Evolutionary conservation across 2,329 filamentous ascomycete species (phyloP).

Genomic region (Eurotiales sp.): DNA sequence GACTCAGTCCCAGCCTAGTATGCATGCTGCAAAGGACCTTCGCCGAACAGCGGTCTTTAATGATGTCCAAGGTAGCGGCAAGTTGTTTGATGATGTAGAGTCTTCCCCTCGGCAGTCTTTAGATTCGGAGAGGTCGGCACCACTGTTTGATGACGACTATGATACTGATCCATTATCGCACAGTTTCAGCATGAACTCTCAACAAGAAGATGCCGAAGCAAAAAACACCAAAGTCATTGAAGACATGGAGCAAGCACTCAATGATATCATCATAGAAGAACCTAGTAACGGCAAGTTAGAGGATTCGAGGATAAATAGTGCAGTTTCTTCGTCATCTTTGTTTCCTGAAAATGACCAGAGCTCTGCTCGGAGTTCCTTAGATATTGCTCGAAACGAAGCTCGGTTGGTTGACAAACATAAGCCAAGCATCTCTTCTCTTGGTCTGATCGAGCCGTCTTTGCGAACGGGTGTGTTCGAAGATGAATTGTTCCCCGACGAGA

Average conservation of each 20-base stretch:
- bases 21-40: slow-evolving; percentile 48
- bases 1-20: slow-evolving; percentile 45
- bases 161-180: slow-evolving; percentile 68
- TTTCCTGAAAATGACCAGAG: slow-evolving; percentile 56
- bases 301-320: slow-evolving; percentile 31
- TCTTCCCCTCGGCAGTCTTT: slow-evolving; percentile 61
- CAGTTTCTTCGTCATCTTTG: slow-evolving; percentile 43
- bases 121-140: slow-evolving; percentile 58
- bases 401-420: slow-evolving; percentile 55
- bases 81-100: slow-evolving; percentile 42
- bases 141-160: slow-evolving; percentile 78
- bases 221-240: slow-evolving; percentile 78
- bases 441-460: slow-evolving; percentile 81
- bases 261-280: slow-evolving; percentile 83
- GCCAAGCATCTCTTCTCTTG: slow-evolving; percentile 85
- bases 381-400: slow-evolving; percentile 47
- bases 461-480: slow-evolving; percentile 93
- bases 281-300: slow-evolving; percentile 44
- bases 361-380: slow-evolving; percentile 61
- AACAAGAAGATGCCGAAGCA: slow-evolving; percentile 48
- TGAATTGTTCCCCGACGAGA: slow-evolving; percentile 84
- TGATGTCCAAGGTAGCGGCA: slow-evolving; percentile 52
- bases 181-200: slow-evolving; percentile 72
- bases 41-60: slow-evolving; percentile 58
- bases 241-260: slow-evolving; percentile 88